Evolutionary conservation across 169 alveolate species (phyloP).

Genomic region (Plasmodium reichenowi): DNA sequence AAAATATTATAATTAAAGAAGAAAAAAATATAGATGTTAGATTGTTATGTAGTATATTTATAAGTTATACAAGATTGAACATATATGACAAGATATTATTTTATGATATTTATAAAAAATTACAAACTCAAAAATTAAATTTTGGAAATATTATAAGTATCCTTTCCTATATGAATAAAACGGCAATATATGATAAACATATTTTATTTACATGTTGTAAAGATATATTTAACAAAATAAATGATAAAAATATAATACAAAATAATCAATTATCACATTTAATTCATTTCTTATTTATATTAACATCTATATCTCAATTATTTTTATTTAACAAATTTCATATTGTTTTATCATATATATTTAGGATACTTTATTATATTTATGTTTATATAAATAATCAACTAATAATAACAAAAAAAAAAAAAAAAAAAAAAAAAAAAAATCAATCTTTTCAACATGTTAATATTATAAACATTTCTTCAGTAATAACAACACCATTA

Average conservation of each 20-base stretch:
- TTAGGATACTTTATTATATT: background rate
- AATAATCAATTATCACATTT: slow-evolving; percentile 3
- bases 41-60: slow-evolving; percentile 35
- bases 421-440: background rate
- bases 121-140: slow-evolving; percentile 2
- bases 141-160: slow-evolving; percentile 20
- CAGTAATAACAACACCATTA: background rate
- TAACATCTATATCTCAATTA: slow-evolving; percentile 55
- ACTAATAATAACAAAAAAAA: no score
- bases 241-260: background rate
- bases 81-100: slow-evolving; percentile 35
- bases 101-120: slow-evolving; percentile 16
- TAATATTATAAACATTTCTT: no score
- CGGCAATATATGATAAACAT: slow-evolving; percentile 24
- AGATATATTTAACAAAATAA: slow-evolving; percentile 11
- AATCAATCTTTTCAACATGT: no score
- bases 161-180: slow-evolving; percentile 40
- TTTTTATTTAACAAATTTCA: slow-evolving; percentile 14
- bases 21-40: slow-evolving; percentile 8
- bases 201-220: slow-evolving; percentile 22
- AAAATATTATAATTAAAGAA: slow-evolving; percentile 7
- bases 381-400: background rate
- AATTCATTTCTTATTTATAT: slow-evolving; percentile 27
- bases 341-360: slow-evolving; percentile 11
- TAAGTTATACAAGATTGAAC: slow-evolving; percentile 49